phyloP scores from a whole-genome alignment of 192 early-diverging fungal species.

The Entomortierella beljakovae region DNA sequence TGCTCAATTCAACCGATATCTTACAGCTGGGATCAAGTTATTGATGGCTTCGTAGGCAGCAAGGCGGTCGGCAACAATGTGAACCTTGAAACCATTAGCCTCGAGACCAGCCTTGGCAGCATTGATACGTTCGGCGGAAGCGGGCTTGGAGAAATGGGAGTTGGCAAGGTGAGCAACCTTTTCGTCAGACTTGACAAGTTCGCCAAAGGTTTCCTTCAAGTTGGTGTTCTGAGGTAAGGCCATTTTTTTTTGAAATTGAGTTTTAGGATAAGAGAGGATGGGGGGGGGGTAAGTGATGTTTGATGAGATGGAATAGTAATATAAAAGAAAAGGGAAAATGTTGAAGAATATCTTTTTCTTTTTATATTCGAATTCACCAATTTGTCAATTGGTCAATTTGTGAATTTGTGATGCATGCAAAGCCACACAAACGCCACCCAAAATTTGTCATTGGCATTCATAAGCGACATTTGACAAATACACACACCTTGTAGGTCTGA shows the following conservation, averaged over 20 bases:
- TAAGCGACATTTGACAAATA: not conserved
- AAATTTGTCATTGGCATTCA: constrained; percentile 8
- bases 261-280: too few species aligned
- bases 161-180: constrained; percentile 5
- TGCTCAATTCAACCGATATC: too few species aligned
- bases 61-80: constrained; percentile 39
- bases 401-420: too few species aligned
- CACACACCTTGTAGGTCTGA: too few species aligned
- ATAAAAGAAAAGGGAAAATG: constrained; percentile 8
- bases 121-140: constrained; percentile 36
- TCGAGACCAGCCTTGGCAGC: constrained; percentile 54
- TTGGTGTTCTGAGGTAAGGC: constrained; percentile 44
- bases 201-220: constrained; percentile 27
- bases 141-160: constrained; percentile 31
- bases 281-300: too few species aligned
- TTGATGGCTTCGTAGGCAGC: constrained; percentile 53
- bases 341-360: too few species aligned
- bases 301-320: not conserved
- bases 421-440: not conserved
- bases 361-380: too few species aligned
- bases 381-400: too few species aligned
- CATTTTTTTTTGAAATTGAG: constrained; percentile 26
- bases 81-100: constrained; percentile 50
- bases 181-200: constrained; percentile 20
- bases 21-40: constrained; percentile 50